Evolutionary conservation across 345 rosid genomes (phyloP).

Genomic region (Melaleuca alternifolia): DNA sequence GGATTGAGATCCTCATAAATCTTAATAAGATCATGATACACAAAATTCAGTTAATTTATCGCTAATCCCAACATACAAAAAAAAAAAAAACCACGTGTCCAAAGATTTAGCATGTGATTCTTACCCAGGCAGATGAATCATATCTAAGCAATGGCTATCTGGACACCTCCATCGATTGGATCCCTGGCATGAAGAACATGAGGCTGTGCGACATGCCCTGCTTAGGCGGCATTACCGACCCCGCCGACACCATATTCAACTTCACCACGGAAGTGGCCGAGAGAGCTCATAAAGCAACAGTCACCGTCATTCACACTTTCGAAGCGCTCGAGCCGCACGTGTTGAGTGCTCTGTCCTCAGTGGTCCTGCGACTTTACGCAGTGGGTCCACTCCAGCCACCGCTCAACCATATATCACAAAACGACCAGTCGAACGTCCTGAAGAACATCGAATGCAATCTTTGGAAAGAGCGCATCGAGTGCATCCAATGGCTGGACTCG

Average conservation of each 20-base stretch:
- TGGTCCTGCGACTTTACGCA: background rate
- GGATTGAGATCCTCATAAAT: background rate
- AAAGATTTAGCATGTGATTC: too few relatives aligned
- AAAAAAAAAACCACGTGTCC: too few relatives aligned
- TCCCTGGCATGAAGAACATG: background rate
- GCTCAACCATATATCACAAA: background rate
- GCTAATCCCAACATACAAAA: too few relatives aligned
- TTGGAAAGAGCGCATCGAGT: background rate
- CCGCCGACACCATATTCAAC: background rate
- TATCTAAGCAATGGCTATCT: background rate
- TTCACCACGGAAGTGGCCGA: background rate
- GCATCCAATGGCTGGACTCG: background rate
- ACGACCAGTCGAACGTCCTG: background rate
- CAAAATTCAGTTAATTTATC: too few relatives aligned
- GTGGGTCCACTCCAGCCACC: background rate
- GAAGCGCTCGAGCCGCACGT: background rate
- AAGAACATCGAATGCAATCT: background rate
- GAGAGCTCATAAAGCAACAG: background rate
- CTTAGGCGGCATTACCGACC: background rate
- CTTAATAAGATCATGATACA: background rate
- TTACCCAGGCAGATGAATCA: background rate
- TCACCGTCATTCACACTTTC: conserved; percentile 1
- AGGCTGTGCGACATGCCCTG: background rate
- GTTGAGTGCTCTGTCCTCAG: background rate
- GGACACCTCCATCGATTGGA: background rate